Percentiles rank a stretch among this genome's conserved stretches.
phyloP scores from a whole-genome alignment of 345 rosid genomes.

The Syzygium grande region DNA sequence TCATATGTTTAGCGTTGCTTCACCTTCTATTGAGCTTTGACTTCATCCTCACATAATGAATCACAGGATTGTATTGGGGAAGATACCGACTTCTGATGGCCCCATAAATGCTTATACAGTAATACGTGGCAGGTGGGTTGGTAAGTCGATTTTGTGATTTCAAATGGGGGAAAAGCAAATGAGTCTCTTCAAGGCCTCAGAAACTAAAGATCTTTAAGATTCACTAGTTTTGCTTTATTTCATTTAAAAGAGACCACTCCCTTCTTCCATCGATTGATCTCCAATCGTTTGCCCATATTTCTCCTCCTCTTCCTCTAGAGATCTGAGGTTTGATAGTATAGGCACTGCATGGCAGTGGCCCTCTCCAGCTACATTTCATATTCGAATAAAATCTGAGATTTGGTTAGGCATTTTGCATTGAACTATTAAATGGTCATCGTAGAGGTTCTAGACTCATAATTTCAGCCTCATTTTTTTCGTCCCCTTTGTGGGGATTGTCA shows the following conservation, averaged over 20 bases:
- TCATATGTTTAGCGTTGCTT: conserved; percentile 10
- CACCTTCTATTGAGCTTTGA: conserved; percentile 19
- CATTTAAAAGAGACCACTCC: not conserved
- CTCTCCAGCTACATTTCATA: not conserved
- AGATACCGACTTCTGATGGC: conserved; percentile 85
- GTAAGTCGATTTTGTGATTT: conserved; percentile 46
- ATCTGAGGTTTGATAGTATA: not conserved
- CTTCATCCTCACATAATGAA: conserved; percentile 36
- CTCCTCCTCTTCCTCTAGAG: not conserved
- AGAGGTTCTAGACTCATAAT: not conserved
- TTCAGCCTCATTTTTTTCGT: not conserved
- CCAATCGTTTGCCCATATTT: not conserved
- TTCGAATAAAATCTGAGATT: not conserved
- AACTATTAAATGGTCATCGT: not conserved
- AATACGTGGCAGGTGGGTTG: conserved; percentile 91
- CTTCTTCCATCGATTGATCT: not conserved
- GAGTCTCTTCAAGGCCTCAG: not conserved
- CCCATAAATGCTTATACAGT: conserved; percentile 77
- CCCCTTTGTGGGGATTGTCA: not conserved
- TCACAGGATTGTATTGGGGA: conserved; percentile 97
- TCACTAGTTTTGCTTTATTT: not conserved
- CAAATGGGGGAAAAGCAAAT: not conserved
- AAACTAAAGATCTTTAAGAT: not conserved
- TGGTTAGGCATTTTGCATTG: not conserved
- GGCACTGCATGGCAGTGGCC: not conserved